phyloP scores from a whole-genome alignment of 106 monocot species.

The Posidonia australis region DNA sequence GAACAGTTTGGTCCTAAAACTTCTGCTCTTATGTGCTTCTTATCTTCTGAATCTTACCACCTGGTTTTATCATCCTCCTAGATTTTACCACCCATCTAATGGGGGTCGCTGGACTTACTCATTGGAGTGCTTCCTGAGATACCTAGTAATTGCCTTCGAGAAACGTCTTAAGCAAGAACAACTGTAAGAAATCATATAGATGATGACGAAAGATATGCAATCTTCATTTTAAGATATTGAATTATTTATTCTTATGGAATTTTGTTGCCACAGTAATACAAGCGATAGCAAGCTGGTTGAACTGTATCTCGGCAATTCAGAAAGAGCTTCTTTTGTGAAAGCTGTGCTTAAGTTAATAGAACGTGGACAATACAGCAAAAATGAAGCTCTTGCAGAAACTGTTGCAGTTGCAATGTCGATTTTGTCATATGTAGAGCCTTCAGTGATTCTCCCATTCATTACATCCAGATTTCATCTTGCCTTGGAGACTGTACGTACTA shows the following conservation, averaged over 20 bases:
- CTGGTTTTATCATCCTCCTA: constrained; percentile 9
- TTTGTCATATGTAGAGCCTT: constrained; percentile 89
- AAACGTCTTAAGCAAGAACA: constrained; percentile 70
- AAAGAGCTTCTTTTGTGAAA: constrained; percentile 74
- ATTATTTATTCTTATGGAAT: neutral
- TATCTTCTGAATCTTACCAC: neutral
- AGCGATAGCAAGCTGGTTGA: constrained; percentile 20
- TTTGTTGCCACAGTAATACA: constrained; percentile 30
- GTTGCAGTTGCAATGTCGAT: constrained; percentile 82
- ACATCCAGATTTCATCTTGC: constrained; percentile 78
- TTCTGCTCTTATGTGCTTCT: neutral
- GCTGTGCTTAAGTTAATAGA: constrained; percentile 72
- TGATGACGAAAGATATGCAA: neutral
- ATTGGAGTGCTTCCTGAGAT: constrained; percentile 71
- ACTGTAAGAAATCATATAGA: constrained; percentile 44
- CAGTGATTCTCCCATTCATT: constrained; percentile 83
- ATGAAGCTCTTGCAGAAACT: constrained; percentile 78
- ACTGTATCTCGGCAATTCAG: constrained; percentile 52
- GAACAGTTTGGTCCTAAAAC: constrained; percentile 61
- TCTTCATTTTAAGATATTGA: constrained; percentile 1
- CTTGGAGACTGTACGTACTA: constrained; percentile 73
- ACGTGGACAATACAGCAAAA: constrained; percentile 99
- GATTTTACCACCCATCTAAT: constrained; percentile 98
- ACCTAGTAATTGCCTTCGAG: constrained; percentile 73
- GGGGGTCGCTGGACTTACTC: constrained; percentile 94